Evolutionary conservation across 2,329 filamentous ascomycete genomes (phyloP).

Genomic region (Diaporthe humulicola): DNA sequence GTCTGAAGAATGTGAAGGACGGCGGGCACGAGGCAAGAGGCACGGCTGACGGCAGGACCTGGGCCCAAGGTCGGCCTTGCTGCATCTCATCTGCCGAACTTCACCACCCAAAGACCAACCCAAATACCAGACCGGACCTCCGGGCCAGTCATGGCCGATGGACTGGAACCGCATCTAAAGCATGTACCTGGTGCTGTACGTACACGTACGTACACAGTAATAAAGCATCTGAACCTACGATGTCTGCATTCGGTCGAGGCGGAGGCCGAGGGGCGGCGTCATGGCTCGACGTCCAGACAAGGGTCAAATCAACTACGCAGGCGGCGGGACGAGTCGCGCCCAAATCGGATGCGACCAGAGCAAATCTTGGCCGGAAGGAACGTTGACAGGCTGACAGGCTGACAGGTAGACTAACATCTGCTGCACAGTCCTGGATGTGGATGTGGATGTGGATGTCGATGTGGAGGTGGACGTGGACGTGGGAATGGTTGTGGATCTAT

Average conservation of each 20-base stretch:
- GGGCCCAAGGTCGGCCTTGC: background rate
- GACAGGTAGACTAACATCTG: no score
- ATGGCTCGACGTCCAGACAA: background rate
- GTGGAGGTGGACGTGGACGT: background rate
- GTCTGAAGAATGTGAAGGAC: constrained; percentile 9
- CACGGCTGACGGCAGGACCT: background rate
- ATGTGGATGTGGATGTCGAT: background rate
- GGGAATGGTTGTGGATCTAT: background rate
- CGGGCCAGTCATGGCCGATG: background rate
- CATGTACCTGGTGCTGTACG: background rate
- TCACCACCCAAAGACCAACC: background rate
- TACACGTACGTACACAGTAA: background rate
- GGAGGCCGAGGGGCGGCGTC: background rate
- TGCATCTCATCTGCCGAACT: constrained; percentile 28
- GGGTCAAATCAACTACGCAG: background rate
- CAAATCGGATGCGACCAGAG: background rate
- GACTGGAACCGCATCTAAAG: background rate
- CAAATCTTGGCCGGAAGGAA: background rate
- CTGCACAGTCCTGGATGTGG: background rate
- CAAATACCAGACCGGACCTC: constrained; percentile 25
- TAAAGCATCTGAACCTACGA: background rate
- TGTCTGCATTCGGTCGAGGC: background rate
- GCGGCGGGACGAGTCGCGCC: background rate
- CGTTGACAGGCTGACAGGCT: no score
- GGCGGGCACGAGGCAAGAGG: background rate